Base-by-base conservation (phyloP, 306 rosid species). In the Gastrolobium bilobum region DNA sequence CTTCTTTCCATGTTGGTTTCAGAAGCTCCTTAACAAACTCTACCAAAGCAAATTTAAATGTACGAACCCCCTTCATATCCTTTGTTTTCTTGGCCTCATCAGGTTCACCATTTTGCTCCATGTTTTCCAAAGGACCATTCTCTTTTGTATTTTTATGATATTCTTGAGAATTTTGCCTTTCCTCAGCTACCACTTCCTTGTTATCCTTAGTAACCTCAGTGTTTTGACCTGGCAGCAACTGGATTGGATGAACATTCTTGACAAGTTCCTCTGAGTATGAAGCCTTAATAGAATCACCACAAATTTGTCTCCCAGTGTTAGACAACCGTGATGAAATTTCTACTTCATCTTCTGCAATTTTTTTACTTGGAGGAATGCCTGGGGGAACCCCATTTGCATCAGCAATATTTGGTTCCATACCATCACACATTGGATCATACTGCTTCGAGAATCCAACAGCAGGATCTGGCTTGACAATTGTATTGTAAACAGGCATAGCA, bases 1-100 rank as follows among this genome's bases (percentile, higher is more conserved):
- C 99, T 29, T 93, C 99, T 84, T 91, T 96, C 99, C 99, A 96
- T 31, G 97, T 64, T 33, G 97, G 96, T 86, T 96, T 96, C 75
- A 93, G 77, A 84, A 96, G 89, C 85, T 96, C 99, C 88, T 96
- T 96, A 71, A 96, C 89, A 38, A 87, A 90, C 83, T 96, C 99
- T 54, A 87, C 99, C 80, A 93, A 84, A 31, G 98, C 87, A 90
- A 96, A 96, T 84, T 93, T 96, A 82, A 96, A 96, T 5, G 96
- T 91, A 56, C 97, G 97, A 71, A 73, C 51, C 50, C 91, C 99
- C 87, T 96, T 96, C 43, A 39, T 51, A 54, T 93, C 99, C 88
- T 93, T 96, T 64, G 59, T 20, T 82, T 91, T 93, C 86, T 90
- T 93, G 44, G 78, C 82, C 63, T 93, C 97, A 77, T 85, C 91